Percentiles rank a stretch among this genome's conserved stretches.
Conservation (phyloP, 441 rosid genomes). For the Bocquillonia castaneifolia region DNA sequence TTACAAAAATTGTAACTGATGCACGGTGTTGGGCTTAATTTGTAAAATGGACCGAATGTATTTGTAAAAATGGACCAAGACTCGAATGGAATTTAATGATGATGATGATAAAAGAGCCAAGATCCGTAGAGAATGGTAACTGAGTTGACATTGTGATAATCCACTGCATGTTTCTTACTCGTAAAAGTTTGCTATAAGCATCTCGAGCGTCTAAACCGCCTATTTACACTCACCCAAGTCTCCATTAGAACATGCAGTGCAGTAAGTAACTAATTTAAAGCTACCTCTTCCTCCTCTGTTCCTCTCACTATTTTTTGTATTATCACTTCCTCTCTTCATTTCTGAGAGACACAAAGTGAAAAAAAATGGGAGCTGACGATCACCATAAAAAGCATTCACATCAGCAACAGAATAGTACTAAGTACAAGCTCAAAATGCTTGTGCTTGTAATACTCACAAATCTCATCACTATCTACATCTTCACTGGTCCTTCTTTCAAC, state of each 20-base stretch:
- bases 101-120: background rate
- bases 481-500: slow-evolving; percentile 26
- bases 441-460: slow-evolving; percentile 35
- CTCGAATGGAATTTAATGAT: background rate
- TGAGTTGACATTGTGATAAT: background rate
- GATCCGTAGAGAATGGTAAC: slow-evolving; percentile 10
- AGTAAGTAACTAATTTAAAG: too few species aligned
- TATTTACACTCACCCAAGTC: slow-evolving; percentile 10
- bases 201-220: slow-evolving; percentile 11
- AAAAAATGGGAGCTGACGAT: slow-evolving; percentile 18
- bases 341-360: background rate
- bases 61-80: too few species aligned
- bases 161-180: too few species aligned
- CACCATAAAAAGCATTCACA: slow-evolving; percentile 28
- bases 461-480: slow-evolving; percentile 39
- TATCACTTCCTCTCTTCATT: too few species aligned
- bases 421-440: slow-evolving; percentile 36
- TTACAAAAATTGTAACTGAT: too few species aligned
- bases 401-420: slow-evolving; percentile 16
- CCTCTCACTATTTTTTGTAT: background rate
- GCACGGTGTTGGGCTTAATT: too few species aligned
- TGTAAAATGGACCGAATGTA: too few species aligned
- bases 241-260: background rate
- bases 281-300: too few species aligned
- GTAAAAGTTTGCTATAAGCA: background rate